These are phyloP conservation scores for Teratosphaeria pseudoeucalypti DNA, from an alignment of 2,329 filamentous ascomycete genomes.

Conservation along the genomic window DNA sequence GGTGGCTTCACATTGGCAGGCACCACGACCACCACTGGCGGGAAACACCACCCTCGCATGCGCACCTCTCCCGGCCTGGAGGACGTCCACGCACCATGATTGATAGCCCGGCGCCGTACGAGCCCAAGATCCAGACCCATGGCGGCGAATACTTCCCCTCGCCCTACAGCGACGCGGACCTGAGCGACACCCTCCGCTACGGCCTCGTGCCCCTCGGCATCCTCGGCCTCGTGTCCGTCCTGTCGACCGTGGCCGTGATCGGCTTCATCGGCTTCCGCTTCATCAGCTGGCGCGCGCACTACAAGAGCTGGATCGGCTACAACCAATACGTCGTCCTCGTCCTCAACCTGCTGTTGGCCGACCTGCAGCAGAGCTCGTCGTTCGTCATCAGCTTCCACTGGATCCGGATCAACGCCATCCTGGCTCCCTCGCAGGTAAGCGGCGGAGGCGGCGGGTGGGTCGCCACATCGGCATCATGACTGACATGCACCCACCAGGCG, in stretches of 20 bases:
- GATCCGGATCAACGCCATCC: conserved; percentile 44
- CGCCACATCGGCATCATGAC: neutral
- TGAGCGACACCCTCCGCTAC: conserved; percentile 12
- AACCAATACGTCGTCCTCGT: conserved; percentile 63
- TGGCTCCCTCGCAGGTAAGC: conserved; percentile 30
- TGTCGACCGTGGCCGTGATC: conserved; percentile 18
- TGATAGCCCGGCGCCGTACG: conserved; percentile 9
- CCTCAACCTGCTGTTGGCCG: conserved; percentile 58
- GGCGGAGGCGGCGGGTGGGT: no score
- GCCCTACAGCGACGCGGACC: conserved; percentile 19
- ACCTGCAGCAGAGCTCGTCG: conserved; percentile 54
- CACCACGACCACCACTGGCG: no score
- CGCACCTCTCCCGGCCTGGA: neutral
- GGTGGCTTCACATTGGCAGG: no score
- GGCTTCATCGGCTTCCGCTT: conserved; percentile 22
- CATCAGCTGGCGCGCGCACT: conserved; percentile 21
- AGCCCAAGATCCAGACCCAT: conserved; percentile 11
- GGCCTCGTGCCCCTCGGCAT: conserved; percentile 23
- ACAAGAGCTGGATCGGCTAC: conserved; percentile 22
- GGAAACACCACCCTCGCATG: neutral
- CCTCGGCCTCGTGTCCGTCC: conserved; percentile 21
- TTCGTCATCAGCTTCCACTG: conserved; percentile 55
- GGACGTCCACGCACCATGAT: neutral
- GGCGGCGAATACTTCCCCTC: conserved; percentile 17
- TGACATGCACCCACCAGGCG: conserved; percentile 27